Percentiles rank a stretch among this genome's conserved stretches.
Evolutionary conservation across 2,329 filamentous ascomycete species (phyloP).

Genomic region (Harringtonia lauricola): DNA sequence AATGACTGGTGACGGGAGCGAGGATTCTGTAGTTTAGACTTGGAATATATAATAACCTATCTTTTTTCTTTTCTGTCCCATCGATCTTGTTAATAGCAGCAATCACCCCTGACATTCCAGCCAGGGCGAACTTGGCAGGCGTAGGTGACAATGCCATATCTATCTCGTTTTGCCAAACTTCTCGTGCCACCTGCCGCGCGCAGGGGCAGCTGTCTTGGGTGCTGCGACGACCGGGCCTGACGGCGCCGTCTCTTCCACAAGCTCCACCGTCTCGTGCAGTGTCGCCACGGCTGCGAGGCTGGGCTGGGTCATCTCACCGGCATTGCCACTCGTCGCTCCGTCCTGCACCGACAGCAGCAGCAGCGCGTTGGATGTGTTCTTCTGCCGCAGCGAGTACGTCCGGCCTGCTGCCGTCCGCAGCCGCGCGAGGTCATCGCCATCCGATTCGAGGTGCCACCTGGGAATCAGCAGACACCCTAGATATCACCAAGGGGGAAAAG

Average conservation of each 20-base stretch:
- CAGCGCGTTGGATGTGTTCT: slow-evolving; percentile 57
- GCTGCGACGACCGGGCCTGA: background rate
- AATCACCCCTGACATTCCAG: no score
- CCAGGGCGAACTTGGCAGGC: no score
- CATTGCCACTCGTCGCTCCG: slow-evolving; percentile 1
- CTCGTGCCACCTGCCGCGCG: slow-evolving; percentile 48
- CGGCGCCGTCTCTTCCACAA: slow-evolving; percentile 23
- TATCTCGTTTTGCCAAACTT: slow-evolving; percentile 39
- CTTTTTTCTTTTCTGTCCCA: background rate
- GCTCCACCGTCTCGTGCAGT: slow-evolving; percentile 51
- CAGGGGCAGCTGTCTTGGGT: slow-evolving; percentile 12
- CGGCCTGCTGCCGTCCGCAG: slow-evolving; percentile 36
- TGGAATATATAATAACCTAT: background rate
- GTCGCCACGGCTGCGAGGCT: slow-evolving; percentile 40
- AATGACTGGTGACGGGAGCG: no score
- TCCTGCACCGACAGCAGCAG: slow-evolving; percentile 36
- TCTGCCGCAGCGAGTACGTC: slow-evolving; percentile 50
- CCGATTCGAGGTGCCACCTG: slow-evolving; percentile 24
- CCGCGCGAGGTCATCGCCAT: slow-evolving; percentile 39
- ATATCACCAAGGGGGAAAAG: no score
- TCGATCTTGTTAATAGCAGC: background rate
- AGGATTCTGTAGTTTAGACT: no score
- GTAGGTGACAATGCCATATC: no score
- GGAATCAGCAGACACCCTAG: no score
- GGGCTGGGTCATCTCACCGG: slow-evolving; percentile 10